A percentile compares a stretch with the other conserved stretches of the same genome.
These are phyloP conservation scores for Escallonia rubra DNA, from an alignment of 129 eudicot genomes.

Conservation along the genomic window DNA sequence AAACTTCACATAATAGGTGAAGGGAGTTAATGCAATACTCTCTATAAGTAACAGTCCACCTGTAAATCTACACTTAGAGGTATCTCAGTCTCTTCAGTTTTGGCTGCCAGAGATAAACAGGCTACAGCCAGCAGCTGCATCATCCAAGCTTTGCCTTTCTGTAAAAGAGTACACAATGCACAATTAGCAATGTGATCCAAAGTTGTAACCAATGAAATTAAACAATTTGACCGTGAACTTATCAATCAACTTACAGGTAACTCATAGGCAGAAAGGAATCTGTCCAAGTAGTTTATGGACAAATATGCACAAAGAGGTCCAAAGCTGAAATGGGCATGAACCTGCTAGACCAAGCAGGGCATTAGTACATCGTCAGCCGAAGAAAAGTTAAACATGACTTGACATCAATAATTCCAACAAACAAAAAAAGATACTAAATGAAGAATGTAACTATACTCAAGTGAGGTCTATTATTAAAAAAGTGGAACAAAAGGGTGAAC, in stretches of 20 bases:
- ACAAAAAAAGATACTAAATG: no score
- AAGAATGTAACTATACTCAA: no score
- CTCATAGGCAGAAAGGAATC: conserved; percentile 64
- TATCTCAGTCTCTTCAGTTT: conserved; percentile 61
- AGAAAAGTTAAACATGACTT: neutral
- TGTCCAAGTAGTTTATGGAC: conserved; percentile 52
- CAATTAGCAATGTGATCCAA: neutral
- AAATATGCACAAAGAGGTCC: conserved; percentile 57
- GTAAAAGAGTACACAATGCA: neutral
- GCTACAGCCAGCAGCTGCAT: conserved; percentile 60
- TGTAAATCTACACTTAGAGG: conserved; percentile 60
- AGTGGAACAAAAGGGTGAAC: no score
- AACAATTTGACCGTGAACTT: conserved; percentile 8
- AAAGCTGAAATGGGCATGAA: conserved; percentile 50
- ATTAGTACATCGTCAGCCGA: neutral
- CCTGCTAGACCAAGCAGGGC: conserved; percentile 23
- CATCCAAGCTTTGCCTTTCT: conserved; percentile 66
- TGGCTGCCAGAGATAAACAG: conserved; percentile 54
- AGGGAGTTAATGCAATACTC: neutral
- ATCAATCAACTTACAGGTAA: conserved; percentile 48
- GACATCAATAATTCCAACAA: neutral
- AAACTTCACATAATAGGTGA: neutral
- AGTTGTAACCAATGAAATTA: neutral
- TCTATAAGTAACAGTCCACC: conserved; percentile 15
- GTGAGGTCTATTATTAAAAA: no score